Base-by-base conservation (phyloP, 1,284 basidiomycete species). In the Boletus smithii region DNA sequence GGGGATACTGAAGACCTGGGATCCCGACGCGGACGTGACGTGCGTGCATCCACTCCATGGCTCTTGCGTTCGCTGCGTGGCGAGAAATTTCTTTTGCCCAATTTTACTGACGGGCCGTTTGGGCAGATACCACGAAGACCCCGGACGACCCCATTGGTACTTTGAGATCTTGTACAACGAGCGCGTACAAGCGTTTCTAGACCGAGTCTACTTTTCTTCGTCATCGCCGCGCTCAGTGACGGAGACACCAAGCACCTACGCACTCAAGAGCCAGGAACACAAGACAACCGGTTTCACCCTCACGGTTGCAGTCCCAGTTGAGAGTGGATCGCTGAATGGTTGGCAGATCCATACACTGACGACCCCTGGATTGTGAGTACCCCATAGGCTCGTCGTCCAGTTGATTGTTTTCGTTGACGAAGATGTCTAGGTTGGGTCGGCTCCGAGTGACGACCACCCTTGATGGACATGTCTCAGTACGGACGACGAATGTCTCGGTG, bases 101-200 rank as follows among this genome's bases (percentile, higher is more conserved):
- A 32, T 14, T 29, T 36, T 27, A 18, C n/a, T 46, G 16, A 44
- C 27, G 6, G n/a, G 24, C 27, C 14, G 5, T 29, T 44, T 30
- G 8, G 8, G 5, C 43, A 87, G 83, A n/a, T 79, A 77, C 50
- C 69, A 70, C n/a, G 88, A 90, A 67, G 83, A 85, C 44, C 66
- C 73, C 1, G 77, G 76, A 2, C 59, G 77, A 52, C 73, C 71
- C 0, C 89, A 91, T 60, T 91, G 86, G 83, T 92, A 86, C 60
- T 65, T 75, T 3, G 63, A 71, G 3, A 67, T 88, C 8, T 73
- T 91, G 44, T 66, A 70, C 32, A 85, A 81, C 51, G 63, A 73
- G 3, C 65, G 67, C 26, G 81, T 87, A 3, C 69, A 77, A 46
- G 52, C 56, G 0, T 89, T 89, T 61, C 53, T 90, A 26, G 68